Percentiles rank a stretch among this genome's conserved stretches.
phyloP scores from a whole-genome alignment of 1,284 basidiomycete species.

The Blastosporella zonata region DNA sequence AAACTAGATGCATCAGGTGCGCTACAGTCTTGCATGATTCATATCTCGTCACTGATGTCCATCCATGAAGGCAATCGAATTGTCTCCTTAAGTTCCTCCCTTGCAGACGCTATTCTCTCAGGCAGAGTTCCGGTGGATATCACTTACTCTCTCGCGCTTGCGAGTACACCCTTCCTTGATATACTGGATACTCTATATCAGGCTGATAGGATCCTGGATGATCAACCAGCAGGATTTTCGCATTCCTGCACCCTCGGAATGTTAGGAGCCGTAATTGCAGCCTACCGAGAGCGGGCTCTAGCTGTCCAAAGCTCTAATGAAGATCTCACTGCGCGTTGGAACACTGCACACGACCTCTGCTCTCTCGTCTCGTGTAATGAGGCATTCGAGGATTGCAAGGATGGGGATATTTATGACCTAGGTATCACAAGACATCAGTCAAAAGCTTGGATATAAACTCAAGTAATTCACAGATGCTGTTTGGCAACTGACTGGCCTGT shows the following conservation, averaged over 20 bases:
- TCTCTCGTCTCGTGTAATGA: slow-evolving; percentile 55
- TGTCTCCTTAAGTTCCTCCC: slow-evolving; percentile 28
- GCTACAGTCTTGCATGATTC: not conserved
- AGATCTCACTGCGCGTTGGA: slow-evolving; percentile 45
- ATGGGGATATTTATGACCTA: slow-evolving; percentile 60
- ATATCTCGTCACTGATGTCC: not conserved
- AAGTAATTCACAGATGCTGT: slow-evolving; percentile 47
- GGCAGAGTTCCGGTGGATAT: slow-evolving; percentile 52
- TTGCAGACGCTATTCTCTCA: slow-evolving; percentile 44
- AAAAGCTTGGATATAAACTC: not conserved
- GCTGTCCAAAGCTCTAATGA: slow-evolving; percentile 32
- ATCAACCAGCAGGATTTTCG: slow-evolving; percentile 31
- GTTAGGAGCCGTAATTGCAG: slow-evolving; percentile 52
- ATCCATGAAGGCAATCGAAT: slow-evolving; percentile 7
- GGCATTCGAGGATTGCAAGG: slow-evolving; percentile 65
- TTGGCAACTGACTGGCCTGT: slow-evolving; percentile 65
- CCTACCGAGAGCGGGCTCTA: slow-evolving; percentile 39
- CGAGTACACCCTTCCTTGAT: slow-evolving; percentile 37
- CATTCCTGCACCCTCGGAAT: slow-evolving; percentile 41
- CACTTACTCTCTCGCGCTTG: slow-evolving; percentile 44
- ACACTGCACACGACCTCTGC: slow-evolving; percentile 58
- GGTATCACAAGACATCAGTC: slow-evolving; percentile 31
- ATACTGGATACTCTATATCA: slow-evolving; percentile 43
- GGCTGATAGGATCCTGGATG: slow-evolving; percentile 41
- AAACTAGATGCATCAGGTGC: slow-evolving; percentile 11